These are phyloP conservation scores for Lactarius deliciosus DNA, from an alignment of 768 basidiomycete species.

Conservation along the genomic window DNA sequence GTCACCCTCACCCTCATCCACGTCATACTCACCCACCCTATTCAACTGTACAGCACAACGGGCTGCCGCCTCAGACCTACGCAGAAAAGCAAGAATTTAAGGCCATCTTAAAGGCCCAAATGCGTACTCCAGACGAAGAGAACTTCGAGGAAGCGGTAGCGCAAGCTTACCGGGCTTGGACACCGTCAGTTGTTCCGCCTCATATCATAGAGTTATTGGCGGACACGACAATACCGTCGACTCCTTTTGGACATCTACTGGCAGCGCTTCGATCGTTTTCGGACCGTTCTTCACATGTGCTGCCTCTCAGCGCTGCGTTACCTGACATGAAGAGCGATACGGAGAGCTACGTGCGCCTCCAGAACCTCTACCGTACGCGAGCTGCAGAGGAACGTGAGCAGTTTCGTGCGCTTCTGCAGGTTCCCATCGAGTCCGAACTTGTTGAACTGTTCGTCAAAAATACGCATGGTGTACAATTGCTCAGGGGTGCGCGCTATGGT, in stretches of 20 bases:
- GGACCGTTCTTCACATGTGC: constrained; percentile 52
- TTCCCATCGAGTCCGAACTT: constrained; percentile 49
- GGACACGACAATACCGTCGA: constrained; percentile 1
- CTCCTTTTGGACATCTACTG: constrained; percentile 42
- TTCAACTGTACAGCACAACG: constrained; percentile 56
- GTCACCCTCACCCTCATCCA: constrained; percentile 31
- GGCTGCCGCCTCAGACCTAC: constrained; percentile 50
- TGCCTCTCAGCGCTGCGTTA: constrained; percentile 83
- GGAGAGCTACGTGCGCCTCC: constrained; percentile 74
- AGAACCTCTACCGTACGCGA: constrained; percentile 77
- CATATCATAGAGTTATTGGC: constrained; percentile 26
- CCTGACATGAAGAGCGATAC: constrained; percentile 98
- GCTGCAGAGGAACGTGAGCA: constrained; percentile 65
- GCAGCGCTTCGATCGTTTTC: constrained; percentile 68
- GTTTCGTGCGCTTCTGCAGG: constrained; percentile 45
- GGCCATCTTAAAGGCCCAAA: constrained; percentile 55
- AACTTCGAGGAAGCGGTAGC: constrained; percentile 95
- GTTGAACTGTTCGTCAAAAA: constrained; percentile 80
- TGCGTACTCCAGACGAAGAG: constrained; percentile 84
- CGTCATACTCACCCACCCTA: background rate
- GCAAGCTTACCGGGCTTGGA: constrained; percentile 83
- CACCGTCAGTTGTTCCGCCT: constrained; percentile 45
- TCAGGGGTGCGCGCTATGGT: constrained; percentile 65
- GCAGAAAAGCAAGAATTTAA: constrained; percentile 82
- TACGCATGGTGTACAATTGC: constrained; percentile 65